Percentiles rank a stretch among this genome's conserved stretches.
These are phyloP conservation scores for Penicillium psychrosexuale DNA, from an alignment of 2,329 filamentous ascomycete species.

Conservation along the genomic window DNA sequence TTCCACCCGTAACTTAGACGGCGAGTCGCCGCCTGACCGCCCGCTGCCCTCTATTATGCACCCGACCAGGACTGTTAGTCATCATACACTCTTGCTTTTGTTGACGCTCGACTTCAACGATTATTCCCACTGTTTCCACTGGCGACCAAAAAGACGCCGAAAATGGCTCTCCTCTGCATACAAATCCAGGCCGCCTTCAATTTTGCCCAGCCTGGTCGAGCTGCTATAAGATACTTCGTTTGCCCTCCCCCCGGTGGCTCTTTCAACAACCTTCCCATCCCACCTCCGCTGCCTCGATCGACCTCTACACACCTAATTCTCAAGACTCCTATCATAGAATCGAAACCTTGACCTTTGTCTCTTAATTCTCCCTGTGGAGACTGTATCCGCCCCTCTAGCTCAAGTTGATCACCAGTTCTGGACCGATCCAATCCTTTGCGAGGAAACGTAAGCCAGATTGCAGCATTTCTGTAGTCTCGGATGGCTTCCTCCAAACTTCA, in stretches of 20 bases:
- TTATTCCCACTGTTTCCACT: slow-evolving; percentile 16
- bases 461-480: too few relatives aligned
- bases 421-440: too few relatives aligned
- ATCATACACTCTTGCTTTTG: slow-evolving; percentile 6
- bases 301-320: neutral
- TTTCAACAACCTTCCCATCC: neutral
- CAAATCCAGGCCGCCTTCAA: neutral
- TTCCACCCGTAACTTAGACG: slow-evolving; percentile 18
- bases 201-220: slow-evolving; percentile 1
- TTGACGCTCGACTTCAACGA: slow-evolving; percentile 9
- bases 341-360: slow-evolving; percentile 6
- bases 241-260: slow-evolving; percentile 1
- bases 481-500: too few relatives aligned
- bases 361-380: slow-evolving; percentile 8
- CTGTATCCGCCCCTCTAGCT: slow-evolving; percentile 2
- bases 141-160: neutral
- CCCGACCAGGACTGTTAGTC: slow-evolving; percentile 13
- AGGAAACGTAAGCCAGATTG: too few relatives aligned
- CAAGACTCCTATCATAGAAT: slow-evolving; percentile 2
- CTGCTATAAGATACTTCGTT: slow-evolving; percentile 15
- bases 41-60: slow-evolving; percentile 18
- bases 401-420: slow-evolving; percentile 6
- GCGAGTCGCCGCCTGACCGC: slow-evolving; percentile 15
- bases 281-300: too few relatives aligned
- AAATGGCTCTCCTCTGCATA: slow-evolving; percentile 17